Evolutionary conservation across 108 stramenopile genomes (phyloP).

Genomic region (Epithemia pelagica): DNA sequence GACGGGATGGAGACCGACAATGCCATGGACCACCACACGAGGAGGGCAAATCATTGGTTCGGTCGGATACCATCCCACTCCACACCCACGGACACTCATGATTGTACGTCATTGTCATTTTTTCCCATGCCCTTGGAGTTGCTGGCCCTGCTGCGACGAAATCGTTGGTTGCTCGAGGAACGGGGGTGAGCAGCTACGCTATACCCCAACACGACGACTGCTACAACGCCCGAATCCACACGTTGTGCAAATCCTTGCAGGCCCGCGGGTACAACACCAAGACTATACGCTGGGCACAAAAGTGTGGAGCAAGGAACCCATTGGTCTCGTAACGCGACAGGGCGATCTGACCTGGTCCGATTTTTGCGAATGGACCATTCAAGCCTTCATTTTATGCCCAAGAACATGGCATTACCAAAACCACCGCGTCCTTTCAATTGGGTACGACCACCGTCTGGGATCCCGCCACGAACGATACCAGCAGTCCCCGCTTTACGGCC

Average conservation of each 20-base stretch:
- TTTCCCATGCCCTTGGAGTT: no score
- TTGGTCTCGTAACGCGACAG: conserved; percentile 16
- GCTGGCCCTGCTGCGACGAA: no score
- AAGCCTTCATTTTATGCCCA: conserved; percentile 40
- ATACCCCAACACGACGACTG: no score
- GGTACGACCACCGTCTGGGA: conserved; percentile 14
- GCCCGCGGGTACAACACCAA: conserved; percentile 1
- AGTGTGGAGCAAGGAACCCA: conserved; percentile 15
- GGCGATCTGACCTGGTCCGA: conserved; percentile 21
- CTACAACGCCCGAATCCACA: no score
- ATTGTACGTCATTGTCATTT: no score
- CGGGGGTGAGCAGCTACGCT: no score
- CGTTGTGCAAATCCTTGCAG: conserved; percentile 4
- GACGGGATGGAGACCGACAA: no score
- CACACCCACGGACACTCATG: no score
- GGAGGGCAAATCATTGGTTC: no score
- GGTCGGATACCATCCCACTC: no score
- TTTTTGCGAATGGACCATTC: conserved; percentile 42
- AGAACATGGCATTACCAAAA: conserved; percentile 20
- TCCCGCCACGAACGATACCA: conserved; percentile 8
- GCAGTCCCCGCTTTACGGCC: conserved; percentile 27
- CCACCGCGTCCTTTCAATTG: conserved; percentile 15
- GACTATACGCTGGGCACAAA: not conserved
- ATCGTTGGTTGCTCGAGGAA: no score
- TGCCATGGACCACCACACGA: no score